Evolutionary conservation across 2,329 filamentous ascomycete genomes (phyloP).

Genomic region (Dactylellina parvicollis): DNA sequence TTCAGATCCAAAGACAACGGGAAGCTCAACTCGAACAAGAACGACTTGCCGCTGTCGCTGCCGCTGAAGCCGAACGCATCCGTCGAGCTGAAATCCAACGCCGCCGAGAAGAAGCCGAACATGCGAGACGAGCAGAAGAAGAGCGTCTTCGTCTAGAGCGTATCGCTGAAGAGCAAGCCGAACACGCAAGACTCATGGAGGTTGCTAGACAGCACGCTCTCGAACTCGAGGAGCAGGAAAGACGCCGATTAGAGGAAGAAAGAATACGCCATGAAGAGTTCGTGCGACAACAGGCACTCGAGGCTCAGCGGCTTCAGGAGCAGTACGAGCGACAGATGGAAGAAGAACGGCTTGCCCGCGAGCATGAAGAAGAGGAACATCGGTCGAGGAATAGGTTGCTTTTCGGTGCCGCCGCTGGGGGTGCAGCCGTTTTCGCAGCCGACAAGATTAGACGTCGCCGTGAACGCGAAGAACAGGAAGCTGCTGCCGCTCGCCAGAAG

Average conservation of each 20-base stretch:
- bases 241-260: constrained; percentile 29
- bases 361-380: constrained; percentile 39
- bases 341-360: constrained; percentile 34
- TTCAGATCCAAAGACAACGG: constrained; percentile 40
- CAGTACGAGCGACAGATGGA: constrained; percentile 19
- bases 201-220: constrained; percentile 41
- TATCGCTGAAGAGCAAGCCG: constrained; percentile 47
- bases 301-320: constrained; percentile 36
- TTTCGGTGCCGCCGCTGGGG: constrained; percentile 44
- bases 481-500: constrained; percentile 28
- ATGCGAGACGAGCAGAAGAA: constrained; percentile 36
- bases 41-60: constrained; percentile 36
- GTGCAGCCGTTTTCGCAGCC: constrained; percentile 41
- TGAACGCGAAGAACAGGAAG: constrained; percentile 39
- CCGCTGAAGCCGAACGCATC: constrained; percentile 48
- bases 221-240: constrained; percentile 44
- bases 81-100: constrained; percentile 38
- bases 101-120: constrained; percentile 31
- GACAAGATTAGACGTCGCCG: constrained; percentile 37
- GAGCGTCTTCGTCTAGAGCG: constrained; percentile 44
- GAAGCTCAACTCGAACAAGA: constrained; percentile 38
- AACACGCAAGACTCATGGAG: constrained; percentile 35
- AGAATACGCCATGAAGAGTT: constrained; percentile 46
- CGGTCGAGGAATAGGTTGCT: constrained; percentile 31
- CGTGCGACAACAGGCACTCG: constrained; percentile 44